Conservation (phyloP, 495 filamentous ascomycete genomes). For the Hypoxylon fuscum region DNA sequence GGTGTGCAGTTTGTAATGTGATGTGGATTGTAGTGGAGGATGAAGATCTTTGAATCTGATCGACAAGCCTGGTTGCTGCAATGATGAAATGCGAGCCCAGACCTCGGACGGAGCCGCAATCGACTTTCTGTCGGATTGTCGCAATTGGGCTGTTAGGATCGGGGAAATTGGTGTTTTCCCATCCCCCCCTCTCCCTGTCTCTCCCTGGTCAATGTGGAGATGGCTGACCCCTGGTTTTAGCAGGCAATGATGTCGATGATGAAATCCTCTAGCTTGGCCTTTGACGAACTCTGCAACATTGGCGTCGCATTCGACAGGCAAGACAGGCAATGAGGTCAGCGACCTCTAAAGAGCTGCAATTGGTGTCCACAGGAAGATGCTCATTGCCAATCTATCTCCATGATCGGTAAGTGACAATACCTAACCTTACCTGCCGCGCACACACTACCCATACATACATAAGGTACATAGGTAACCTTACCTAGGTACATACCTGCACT, state of each 20-base stretch:
- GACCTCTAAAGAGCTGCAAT: constrained; percentile 8
- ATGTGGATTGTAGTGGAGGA: constrained; percentile 30
- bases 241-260: constrained; percentile 39
- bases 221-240: constrained; percentile 26
- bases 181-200: constrained; percentile 21
- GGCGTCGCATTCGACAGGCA: constrained; percentile 28
- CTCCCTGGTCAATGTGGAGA: constrained; percentile 36
- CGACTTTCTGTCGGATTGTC: constrained; percentile 43
- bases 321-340: constrained; percentile 22
- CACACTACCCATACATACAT: no score
- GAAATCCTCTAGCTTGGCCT: constrained; percentile 33
- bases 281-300: constrained; percentile 31
- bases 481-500: constrained; percentile 8
- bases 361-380: constrained; percentile 3
- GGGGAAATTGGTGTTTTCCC: constrained; percentile 45
- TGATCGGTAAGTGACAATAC: not conserved
- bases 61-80: constrained; percentile 36
- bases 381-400: constrained; percentile 5
- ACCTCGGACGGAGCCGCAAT: constrained; percentile 47
- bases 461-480: no score
- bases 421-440: not conserved
- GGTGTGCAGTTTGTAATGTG: constrained; percentile 6
- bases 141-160: constrained; percentile 45
- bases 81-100: constrained; percentile 42
- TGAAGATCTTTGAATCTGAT: constrained; percentile 41